phyloP scores from a whole-genome alignment of 208 protist species.

The Leishmania aethiopica region DNA sequence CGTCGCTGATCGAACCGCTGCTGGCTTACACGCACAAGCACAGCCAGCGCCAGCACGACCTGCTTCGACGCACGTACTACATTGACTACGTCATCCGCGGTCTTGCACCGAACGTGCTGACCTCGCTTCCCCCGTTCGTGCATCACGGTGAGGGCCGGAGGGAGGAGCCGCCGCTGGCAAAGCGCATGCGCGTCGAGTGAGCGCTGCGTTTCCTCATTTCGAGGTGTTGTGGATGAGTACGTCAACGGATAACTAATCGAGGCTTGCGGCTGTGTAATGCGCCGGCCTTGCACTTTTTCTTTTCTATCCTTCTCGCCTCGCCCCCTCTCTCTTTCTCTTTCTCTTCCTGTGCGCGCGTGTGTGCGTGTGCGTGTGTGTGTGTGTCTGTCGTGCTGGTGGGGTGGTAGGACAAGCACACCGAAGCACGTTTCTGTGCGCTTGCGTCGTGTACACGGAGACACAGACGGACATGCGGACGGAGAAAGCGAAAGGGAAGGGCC shows the following conservation, averaged over 20 bases:
- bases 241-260: background rate
- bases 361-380: background rate
- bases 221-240: background rate
- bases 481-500: background rate
- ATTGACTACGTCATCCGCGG: conserved; percentile 86
- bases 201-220: no score
- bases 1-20: conserved; percentile 77
- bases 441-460: background rate
- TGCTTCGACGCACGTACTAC: conserved; percentile 88
- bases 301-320: background rate
- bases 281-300: no score
- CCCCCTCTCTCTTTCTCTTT: background rate
- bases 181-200: conserved; percentile 32
- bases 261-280: background rate
- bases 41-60: conserved; percentile 82
- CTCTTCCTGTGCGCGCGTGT: background rate
- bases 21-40: conserved; percentile 86
- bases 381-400: background rate
- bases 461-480: background rate
- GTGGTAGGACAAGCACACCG: background rate
- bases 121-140: conserved; percentile 65
- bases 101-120: conserved; percentile 59
- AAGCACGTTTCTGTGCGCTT: background rate
- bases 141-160: background rate
- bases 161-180: conserved; percentile 13